These are phyloP conservation scores for Marasmius tenuissimus DNA, from an alignment of 1,284 basidiomycete genomes.

Conservation along the genomic window DNA sequence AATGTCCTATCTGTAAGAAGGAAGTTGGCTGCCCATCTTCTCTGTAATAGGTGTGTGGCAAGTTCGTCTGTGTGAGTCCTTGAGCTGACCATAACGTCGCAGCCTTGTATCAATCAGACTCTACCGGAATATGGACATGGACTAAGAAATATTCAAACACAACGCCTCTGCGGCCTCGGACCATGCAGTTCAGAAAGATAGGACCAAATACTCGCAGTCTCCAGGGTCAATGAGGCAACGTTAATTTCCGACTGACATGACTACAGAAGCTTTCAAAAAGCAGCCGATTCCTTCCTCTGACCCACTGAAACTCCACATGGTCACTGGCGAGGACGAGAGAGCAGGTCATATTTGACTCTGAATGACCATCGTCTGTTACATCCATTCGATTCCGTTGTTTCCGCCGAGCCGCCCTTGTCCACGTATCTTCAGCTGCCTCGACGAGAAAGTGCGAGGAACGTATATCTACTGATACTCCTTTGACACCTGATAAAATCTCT, in stretches of 20 bases:
- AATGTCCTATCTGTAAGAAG: not conserved
- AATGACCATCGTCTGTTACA: slow-evolving; percentile 4
- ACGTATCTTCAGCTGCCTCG: not conserved
- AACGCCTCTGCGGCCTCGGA: too few relatives aligned
- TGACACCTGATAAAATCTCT: slow-evolving; percentile 32
- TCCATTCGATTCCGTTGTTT: slow-evolving; percentile 18
- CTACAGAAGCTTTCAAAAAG: slow-evolving; percentile 72
- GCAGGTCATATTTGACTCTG: slow-evolving; percentile 10
- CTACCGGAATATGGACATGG: not conserved
- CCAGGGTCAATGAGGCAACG: not conserved
- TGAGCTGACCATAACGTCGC: not conserved
- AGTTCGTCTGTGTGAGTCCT: not conserved
- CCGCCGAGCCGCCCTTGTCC: not conserved
- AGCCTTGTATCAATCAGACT: not conserved
- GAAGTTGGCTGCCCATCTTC: not conserved
- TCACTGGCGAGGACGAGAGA: not conserved
- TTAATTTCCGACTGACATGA: slow-evolving; percentile 43
- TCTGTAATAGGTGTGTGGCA: not conserved
- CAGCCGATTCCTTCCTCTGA: slow-evolving; percentile 56
- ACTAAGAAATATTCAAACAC: too few relatives aligned
- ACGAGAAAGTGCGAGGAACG: not conserved
- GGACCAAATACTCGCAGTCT: too few relatives aligned
- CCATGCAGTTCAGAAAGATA: too few relatives aligned
- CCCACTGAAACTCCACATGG: slow-evolving; percentile 57
- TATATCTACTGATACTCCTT: slow-evolving; percentile 27